Evolutionary conservation across 805 yeast species (phyloP), one percentile per base, ranked within the genome.

Genomic region (Saccharomyces cerevisiae): DNA sequence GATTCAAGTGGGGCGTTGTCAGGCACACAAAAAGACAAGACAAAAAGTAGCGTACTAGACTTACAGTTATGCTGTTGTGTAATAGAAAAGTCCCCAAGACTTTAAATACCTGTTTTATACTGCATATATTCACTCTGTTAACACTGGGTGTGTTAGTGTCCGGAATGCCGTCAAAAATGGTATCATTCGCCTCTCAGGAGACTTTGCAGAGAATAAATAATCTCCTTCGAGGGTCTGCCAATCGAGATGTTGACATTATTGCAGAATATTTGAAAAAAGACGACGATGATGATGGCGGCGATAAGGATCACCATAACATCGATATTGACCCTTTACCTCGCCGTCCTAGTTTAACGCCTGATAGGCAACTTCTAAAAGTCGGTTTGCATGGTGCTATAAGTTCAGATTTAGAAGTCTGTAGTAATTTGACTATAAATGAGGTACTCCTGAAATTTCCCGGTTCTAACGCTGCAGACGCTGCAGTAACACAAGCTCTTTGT

Each of bases 381-480:
- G 73, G 71, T 31, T 24, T 46, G 1, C 64, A 68, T 46, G 60
- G 70, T 21, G 73, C 74, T 2, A 62, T 69, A 6, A 68, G 75
- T 54, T 74, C 78, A 5, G 70, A 72, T 53, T 55, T 74, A 6
- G 72, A 74, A 46, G 51, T 67, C 4, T 70, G 73, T 54, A 68
- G 65, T 49, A 59, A 66, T 41, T 32, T 70, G 14, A 66, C 68
- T 2, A 50, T 65, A 21, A 52, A 58, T 1, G 55, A 60, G 6
- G 65, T 74, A 10, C 57, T 73, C 4, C 48, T 59, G 27, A 64
- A 61, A 50, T 62, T 54, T 36, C 70, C 70, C 17, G 67, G 64
- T 6, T 95, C 97, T 0, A 84, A 82, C 62, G 97, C 97, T 1
- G 97, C 96, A 0, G 99, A 92, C 67, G 96, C 97, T 0, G 88